These are phyloP conservation scores for Arthromyces matolae DNA, from an alignment of 768 basidiomycete genomes.

Conservation along the genomic window DNA sequence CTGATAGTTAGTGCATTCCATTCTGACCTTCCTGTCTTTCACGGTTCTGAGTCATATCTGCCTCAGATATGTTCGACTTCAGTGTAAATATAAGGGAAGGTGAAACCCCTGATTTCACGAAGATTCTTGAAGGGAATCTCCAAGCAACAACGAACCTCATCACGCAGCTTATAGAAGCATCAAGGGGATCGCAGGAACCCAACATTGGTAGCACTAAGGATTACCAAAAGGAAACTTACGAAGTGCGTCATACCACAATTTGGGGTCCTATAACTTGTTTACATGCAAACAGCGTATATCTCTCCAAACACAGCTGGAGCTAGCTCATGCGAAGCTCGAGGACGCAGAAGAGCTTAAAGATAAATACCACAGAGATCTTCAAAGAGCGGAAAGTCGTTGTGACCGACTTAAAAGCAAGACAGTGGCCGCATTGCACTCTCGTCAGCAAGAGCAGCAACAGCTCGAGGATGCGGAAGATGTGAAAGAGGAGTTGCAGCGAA, in stretches of 20 bases:
- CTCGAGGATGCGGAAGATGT: constrained; percentile 31
- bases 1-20: constrained; percentile 39
- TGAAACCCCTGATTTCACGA: constrained; percentile 32
- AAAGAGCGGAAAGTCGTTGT: constrained; percentile 54
- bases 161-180: constrained; percentile 49
- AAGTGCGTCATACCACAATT: constrained; percentile 41
- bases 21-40: constrained; percentile 20
- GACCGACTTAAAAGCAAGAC: constrained; percentile 58
- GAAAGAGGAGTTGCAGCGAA: constrained; percentile 46
- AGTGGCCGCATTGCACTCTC: constrained; percentile 44
- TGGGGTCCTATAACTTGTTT: constrained; percentile 9
- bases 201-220: constrained; percentile 39
- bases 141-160: constrained; percentile 59
- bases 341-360: constrained; percentile 49
- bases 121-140: constrained; percentile 51
- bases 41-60: constrained; percentile 2
- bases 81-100: constrained; percentile 37
- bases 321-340: constrained; percentile 45
- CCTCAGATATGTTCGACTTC: constrained; percentile 45
- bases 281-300: constrained; percentile 43
- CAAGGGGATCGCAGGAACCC: constrained; percentile 30
- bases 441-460: constrained; percentile 23
- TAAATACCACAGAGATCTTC: constrained; percentile 47
- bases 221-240: constrained; percentile 53
- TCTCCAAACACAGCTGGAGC: constrained; percentile 54